Percentiles rank a stretch among this genome's conserved stretches.
Evolutionary conservation across 2,329 filamentous ascomycete species (phyloP).

Genomic region (Metarhizium guizhouense): DNA sequence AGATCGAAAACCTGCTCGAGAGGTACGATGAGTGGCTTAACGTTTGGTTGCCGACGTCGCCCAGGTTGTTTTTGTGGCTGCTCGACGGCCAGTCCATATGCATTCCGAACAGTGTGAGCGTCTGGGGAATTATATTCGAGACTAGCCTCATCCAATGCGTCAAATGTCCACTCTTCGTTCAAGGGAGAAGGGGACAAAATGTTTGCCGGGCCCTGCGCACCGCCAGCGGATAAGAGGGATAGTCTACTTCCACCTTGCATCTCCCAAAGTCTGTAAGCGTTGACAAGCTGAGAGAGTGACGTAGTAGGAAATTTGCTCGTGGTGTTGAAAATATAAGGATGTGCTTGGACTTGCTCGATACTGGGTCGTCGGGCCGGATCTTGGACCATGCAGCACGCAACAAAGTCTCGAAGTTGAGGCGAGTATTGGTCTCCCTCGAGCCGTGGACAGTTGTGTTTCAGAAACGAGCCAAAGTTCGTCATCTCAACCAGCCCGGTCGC

Average conservation of each 20-base stretch:
- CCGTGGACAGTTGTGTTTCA: constrained; percentile 54
- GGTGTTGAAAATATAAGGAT: constrained; percentile 59
- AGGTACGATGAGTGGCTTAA: constrained; percentile 37
- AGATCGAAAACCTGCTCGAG: constrained; percentile 58
- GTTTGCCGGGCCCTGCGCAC: constrained; percentile 44
- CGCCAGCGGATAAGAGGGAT: constrained; percentile 52
- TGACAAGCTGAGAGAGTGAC: constrained; percentile 55
- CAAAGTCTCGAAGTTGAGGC: constrained; percentile 55
- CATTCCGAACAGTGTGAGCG: constrained; percentile 49
- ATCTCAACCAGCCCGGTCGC: constrained; percentile 40
- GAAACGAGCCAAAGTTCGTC: constrained; percentile 43
- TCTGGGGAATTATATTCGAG: constrained; percentile 43
- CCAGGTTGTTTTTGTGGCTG: constrained; percentile 42
- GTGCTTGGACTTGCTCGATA: constrained; percentile 59
- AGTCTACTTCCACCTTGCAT: constrained; percentile 60
- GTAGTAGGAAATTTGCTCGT: constrained; percentile 53
- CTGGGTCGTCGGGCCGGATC: constrained; percentile 59
- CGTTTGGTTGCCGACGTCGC: constrained; percentile 46
- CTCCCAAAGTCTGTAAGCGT: constrained; percentile 68
- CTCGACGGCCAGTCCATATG: constrained; percentile 49
- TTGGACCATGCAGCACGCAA: constrained; percentile 63
- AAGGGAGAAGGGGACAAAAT: constrained; percentile 33
- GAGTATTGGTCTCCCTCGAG: constrained; percentile 67
- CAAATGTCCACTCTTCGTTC: constrained; percentile 59
- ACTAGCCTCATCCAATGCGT: constrained; percentile 55